These are phyloP conservation scores for Lactifluus rugatus DNA, from an alignment of 768 basidiomycete genomes.

Conservation along the genomic window DNA sequence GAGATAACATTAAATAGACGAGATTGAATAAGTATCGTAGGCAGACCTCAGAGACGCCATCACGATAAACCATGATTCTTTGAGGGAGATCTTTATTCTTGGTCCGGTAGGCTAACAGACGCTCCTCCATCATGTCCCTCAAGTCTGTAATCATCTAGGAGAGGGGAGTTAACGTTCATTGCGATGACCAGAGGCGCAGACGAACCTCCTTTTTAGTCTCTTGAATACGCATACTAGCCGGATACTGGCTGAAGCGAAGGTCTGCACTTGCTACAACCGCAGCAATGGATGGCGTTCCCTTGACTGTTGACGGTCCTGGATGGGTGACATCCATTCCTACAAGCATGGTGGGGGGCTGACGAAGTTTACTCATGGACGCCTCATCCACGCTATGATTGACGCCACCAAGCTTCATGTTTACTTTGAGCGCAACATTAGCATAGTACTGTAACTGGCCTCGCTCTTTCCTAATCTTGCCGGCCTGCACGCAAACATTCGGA, in stretches of 20 bases:
- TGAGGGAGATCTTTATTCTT: slow-evolving; percentile 33
- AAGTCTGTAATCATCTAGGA: slow-evolving; percentile 41
- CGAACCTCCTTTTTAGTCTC: slow-evolving; percentile 63
- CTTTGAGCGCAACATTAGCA: slow-evolving; percentile 46
- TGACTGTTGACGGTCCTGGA: slow-evolving; percentile 62
- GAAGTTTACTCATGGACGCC: slow-evolving; percentile 32
- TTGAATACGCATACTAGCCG: slow-evolving; percentile 41
- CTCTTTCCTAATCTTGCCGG: slow-evolving; percentile 59
- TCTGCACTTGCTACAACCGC: slow-evolving; percentile 46
- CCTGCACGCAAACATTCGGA: slow-evolving; percentile 65
- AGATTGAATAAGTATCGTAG: neutral
- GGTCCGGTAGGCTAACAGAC: slow-evolving; percentile 33
- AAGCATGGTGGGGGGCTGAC: slow-evolving; percentile 37
- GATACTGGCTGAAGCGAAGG: slow-evolving; percentile 38
- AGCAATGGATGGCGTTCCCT: slow-evolving; percentile 44
- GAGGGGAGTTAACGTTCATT: neutral
- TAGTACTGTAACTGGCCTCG: slow-evolving; percentile 44
- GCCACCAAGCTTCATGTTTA: slow-evolving; percentile 49
- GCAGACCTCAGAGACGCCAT: slow-evolving; percentile 71
- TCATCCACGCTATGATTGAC: slow-evolving; percentile 40
- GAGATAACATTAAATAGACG: neutral
- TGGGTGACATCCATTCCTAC: slow-evolving; percentile 66
- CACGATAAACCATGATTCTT: slow-evolving; percentile 48
- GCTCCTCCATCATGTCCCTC: slow-evolving; percentile 38
- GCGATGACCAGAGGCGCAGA: neutral